Evolutionary conservation across 148 eudicot species (phyloP).

Genomic region (Fagopyrum homotropicum): DNA sequence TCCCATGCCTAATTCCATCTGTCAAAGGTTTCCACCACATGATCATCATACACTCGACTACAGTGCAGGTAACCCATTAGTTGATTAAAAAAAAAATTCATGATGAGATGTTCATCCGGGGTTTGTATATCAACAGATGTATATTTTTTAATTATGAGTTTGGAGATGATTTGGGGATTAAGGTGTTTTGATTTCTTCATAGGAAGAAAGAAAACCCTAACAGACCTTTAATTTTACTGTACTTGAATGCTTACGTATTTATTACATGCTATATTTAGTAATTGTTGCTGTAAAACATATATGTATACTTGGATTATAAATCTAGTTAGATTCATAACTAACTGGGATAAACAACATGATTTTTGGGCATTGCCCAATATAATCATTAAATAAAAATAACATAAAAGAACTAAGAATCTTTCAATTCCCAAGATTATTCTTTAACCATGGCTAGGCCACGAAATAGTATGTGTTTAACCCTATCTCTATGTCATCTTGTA

Average conservation of each 20-base stretch:
- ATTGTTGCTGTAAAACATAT: background rate
- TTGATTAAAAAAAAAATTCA: background rate
- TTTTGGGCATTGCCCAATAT: background rate
- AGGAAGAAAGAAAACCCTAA: conserved; percentile 8
- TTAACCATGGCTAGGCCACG: conserved; percentile 5
- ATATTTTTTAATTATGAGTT: background rate
- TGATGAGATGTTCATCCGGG: background rate
- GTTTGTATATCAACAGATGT: conserved; percentile 11
- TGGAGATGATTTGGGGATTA: background rate
- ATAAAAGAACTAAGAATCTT: background rate
- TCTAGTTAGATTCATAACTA: background rate
- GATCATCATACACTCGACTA: background rate
- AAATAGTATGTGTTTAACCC: background rate
- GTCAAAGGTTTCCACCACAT: conserved; percentile 1
- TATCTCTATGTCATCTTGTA: conserved; percentile 11
- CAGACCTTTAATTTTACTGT: background rate
- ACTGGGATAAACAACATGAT: background rate
- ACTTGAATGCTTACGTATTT: background rate
- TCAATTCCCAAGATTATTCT: conserved; percentile 14
- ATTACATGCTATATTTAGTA: background rate
- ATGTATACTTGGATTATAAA: conserved; percentile 1
- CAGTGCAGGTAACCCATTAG: background rate
- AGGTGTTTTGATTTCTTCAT: conserved; percentile 8
- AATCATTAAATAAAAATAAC: background rate
- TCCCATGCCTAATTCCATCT: background rate